Conservation (phyloP, 164 flowering plant genomes). For the Dillenia turbinata region DNA sequence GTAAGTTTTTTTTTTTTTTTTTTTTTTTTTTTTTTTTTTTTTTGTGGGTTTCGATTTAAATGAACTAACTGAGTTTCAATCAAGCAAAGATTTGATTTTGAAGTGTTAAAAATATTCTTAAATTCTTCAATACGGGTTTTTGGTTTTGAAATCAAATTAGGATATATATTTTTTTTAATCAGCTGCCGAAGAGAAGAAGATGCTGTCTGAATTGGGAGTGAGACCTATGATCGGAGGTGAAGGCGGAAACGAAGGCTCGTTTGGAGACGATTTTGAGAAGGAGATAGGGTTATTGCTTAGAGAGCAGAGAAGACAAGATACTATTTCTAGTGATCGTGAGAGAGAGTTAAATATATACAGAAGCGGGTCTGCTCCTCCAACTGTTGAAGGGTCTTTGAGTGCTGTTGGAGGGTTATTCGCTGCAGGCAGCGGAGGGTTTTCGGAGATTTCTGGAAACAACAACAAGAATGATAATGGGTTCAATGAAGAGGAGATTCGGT, state of each 20-base stretch:
- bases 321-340: constrained; percentile 51
- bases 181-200: constrained; percentile 14
- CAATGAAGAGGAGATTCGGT: constrained; percentile 61
- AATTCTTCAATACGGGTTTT: background rate
- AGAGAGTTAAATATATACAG: constrained; percentile 61
- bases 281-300: constrained; percentile 60
- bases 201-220: constrained; percentile 67
- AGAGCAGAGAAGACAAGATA: constrained; percentile 57
- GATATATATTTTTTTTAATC: background rate
- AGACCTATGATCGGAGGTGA: constrained; percentile 43
- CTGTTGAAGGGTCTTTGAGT: constrained; percentile 73
- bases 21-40: no score
- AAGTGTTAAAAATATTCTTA: background rate
- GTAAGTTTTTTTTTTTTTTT: no score
- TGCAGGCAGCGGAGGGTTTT: constrained; percentile 20
- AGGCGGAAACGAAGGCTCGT: constrained; percentile 41
- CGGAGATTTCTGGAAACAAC: constrained; percentile 34
- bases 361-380: constrained; percentile 87
- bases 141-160: background rate
- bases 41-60: background rate
- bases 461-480: constrained; percentile 34
- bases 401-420: constrained; percentile 68
- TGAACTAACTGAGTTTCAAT: constrained; percentile 2
- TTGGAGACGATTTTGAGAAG: constrained; percentile 62
- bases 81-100: constrained; percentile 8